Conservation (phyloP, 441 rosid genomes). For the Sinapis alba region DNA sequence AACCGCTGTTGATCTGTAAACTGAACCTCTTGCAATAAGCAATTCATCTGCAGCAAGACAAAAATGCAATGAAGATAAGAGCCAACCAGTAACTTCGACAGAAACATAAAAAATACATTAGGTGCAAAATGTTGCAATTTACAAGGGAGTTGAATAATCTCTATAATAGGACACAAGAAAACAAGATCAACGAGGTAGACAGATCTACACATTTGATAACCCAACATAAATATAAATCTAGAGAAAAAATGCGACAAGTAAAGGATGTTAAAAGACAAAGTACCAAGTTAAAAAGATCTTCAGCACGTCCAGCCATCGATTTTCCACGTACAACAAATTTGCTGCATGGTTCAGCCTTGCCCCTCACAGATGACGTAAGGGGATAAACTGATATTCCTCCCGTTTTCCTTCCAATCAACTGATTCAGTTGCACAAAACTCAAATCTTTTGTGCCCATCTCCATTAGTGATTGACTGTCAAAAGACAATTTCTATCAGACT, state of each 20-base stretch:
- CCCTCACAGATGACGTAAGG: constrained; percentile 77
- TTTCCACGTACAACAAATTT: constrained; percentile 91
- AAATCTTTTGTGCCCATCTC: constrained; percentile 98
- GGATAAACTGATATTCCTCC: constrained; percentile 98
- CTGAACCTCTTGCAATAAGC: constrained; percentile 88
- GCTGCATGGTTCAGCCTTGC: constrained; percentile 77
- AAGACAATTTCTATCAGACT: not conserved
- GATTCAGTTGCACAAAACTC: constrained; percentile 95
- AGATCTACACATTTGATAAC: constrained; percentile 6
- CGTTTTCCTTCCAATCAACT: constrained; percentile 97
- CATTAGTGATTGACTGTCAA: constrained; percentile 72
- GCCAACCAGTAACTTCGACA: not conserved
- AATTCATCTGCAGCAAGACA: constrained; percentile 55
- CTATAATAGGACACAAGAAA: not conserved
- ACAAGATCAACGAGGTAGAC: not conserved
- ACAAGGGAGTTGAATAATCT: not conserved
- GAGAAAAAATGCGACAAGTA: constrained; percentile 9
- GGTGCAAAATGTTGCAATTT: not conserved
- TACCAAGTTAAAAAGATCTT: constrained; percentile 92
- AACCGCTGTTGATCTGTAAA: constrained; percentile 96
- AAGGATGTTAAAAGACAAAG: not conserved
- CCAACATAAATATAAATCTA: not conserved
- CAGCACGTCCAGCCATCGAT: constrained; percentile 89
- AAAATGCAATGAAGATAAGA: constrained; percentile 2
- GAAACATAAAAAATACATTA: not conserved